Conservation (phyloP, 805 yeast genomes). For the Kregervanrija pseudodelftensis region DNA sequence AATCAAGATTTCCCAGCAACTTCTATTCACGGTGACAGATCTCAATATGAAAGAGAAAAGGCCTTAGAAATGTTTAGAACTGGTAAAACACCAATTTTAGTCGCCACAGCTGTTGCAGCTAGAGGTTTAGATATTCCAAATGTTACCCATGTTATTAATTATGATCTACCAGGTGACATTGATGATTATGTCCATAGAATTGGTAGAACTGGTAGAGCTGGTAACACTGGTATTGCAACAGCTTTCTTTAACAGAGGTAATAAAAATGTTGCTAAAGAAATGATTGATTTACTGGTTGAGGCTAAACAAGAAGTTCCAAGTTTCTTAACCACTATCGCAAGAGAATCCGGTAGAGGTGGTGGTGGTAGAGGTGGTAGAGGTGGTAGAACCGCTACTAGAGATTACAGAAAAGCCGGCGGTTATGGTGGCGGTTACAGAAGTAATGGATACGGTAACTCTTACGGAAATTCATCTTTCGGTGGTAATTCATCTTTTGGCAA, state of each 20-base stretch:
- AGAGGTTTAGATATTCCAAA: constrained; percentile 99
- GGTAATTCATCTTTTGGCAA: constrained; percentile 23
- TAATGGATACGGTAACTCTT: constrained; percentile 21
- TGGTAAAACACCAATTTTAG: constrained; percentile 89
- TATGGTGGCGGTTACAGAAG: constrained; percentile 12
- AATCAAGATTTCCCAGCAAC: constrained; percentile 92
- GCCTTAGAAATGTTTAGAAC: constrained; percentile 90
- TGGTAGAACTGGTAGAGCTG: constrained; percentile 99
- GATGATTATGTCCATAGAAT: constrained; percentile 99
- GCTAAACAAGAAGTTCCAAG: constrained; percentile 97
- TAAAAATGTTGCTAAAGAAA: constrained; percentile 80
- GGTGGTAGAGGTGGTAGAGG: constrained; percentile 45
- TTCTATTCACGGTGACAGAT: constrained; percentile 98
- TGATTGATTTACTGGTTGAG: constrained; percentile 80
- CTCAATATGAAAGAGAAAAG: constrained; percentile 96
- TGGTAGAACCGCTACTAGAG: constrained; percentile 38
- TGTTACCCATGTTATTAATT: constrained; percentile 95
- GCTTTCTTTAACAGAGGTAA: constrained; percentile 97
- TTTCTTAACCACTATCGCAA: constrained; percentile 71
- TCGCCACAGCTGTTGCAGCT: constrained; percentile 99
- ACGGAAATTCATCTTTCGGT: constrained; percentile 17
- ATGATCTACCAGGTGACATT: constrained; percentile 92
- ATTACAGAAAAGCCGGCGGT: constrained; percentile 33
- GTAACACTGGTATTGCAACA: constrained; percentile 97
- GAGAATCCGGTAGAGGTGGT: constrained; percentile 51